These are phyloP conservation scores for Microsporum ferrugineum DNA, from an alignment of 2,329 filamentous ascomycete genomes.

Conservation along the genomic window DNA sequence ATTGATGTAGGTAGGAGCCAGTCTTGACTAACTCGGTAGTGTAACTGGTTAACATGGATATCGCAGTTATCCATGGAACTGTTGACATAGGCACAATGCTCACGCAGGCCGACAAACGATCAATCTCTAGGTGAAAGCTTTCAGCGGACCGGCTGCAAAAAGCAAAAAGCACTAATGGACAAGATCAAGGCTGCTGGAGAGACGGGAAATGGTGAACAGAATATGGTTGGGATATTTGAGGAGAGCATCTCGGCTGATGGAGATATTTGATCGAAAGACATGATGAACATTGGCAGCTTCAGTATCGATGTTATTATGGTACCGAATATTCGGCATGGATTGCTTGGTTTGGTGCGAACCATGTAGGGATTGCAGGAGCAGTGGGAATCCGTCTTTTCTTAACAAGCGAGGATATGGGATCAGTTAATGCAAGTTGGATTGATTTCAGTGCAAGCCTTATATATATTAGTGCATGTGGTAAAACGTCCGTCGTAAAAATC, in stretches of 20 bases:
- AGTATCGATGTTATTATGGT: background rate
- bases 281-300: background rate
- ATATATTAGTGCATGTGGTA: background rate
- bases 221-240: background rate
- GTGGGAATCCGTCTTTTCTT: background rate
- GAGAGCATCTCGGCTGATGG: background rate
- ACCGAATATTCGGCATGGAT: background rate
- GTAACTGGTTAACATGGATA: background rate
- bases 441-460: background rate
- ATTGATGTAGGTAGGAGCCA: conserved; percentile 25
- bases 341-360: background rate
- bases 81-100: background rate
- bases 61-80: background rate
- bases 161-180: background rate
- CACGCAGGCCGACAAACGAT: background rate
- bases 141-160: background rate
- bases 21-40: background rate
- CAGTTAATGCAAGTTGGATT: background rate
- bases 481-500: background rate
- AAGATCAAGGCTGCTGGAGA: background rate
- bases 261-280: background rate
- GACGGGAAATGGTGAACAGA: background rate
- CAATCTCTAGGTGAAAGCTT: background rate
- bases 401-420: background rate
- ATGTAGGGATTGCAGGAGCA: background rate